Evolutionary conservation across 2,329 filamentous ascomycete species (phyloP).

Genomic region (Alternaria sp.): DNA sequence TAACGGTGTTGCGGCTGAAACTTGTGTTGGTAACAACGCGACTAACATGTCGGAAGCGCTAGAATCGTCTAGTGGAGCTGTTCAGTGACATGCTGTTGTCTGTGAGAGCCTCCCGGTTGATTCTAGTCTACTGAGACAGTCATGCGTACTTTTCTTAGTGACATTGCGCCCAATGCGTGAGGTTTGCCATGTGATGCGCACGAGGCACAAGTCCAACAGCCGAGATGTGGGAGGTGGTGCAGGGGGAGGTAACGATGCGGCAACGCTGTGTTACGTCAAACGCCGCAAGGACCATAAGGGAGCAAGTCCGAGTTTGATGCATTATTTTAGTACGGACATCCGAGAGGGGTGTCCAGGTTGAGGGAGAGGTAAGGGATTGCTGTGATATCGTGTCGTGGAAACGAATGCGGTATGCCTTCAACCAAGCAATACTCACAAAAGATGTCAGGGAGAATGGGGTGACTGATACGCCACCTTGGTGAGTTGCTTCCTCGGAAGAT

Average conservation of each 20-base stretch:
- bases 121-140: background rate
- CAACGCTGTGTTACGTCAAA: slow-evolving; percentile 1
- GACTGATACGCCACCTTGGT: slow-evolving; percentile 1
- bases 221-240: slow-evolving; percentile 10
- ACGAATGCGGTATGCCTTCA: background rate
- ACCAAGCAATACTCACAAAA: background rate
- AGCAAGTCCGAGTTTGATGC: background rate
- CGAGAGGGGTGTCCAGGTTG: background rate
- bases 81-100: slow-evolving; percentile 2
- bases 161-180: slow-evolving; percentile 3
- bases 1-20: background rate
- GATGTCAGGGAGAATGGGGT: background rate
- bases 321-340: background rate
- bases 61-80: background rate
- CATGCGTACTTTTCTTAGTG: background rate
- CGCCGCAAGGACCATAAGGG: background rate
- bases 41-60: background rate
- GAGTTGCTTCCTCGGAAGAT: slow-evolving; percentile 1
- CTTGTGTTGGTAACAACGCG: background rate
- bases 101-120: background rate
- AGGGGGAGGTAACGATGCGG: background rate
- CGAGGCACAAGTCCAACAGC: slow-evolving; percentile 5
- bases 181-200: slow-evolving; percentile 11
- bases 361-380: background rate
- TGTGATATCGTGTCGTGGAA: background rate